Base-by-base conservation (phyloP, 768 basidiomycete genomes). In the Baorangia bicolor region DNA sequence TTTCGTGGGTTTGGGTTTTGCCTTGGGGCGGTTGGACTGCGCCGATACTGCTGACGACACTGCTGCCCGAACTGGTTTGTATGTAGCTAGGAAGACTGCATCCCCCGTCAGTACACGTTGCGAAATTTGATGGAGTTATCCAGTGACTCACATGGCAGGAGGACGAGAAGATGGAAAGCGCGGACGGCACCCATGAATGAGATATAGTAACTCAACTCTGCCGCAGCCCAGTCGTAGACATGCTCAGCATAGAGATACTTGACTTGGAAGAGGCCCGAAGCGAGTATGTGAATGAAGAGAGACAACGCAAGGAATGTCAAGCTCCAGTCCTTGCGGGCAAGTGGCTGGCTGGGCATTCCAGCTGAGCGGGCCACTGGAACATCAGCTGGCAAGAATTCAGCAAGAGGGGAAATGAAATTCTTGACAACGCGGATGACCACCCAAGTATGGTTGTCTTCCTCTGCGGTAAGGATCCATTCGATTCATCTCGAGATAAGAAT, bases 231-330 rank as follows among this genome's bases (percentile, higher is more conserved):
- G 12, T 74, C 67, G 62, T 86, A 91, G 11, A 86, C 74, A 64
- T 90, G 86, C 60, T 84, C 82, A 0, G 86, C 89, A 57, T 91
- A 93, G 34, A 92, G 72, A 60, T 90, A 91, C 69, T 92, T 92
- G 55, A 87, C 75, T 49, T 83, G 85, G 69, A 84, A 87, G 1
- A 92, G 70, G 18, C 88, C 90, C 81, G 79, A 79, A 3, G 90
- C 81, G 31, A 91, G 75, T 33, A 85, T 69, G 68, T 87, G 83
- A 12, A 78, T 66, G 65, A 92, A 89, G 47, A 90, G 64, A 4
- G 81, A 81, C 5, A 81, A 50, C 3, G 85, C 92, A 4, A 92
- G 70, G 54, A 84, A 76, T 3, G 86, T 86, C 67, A 95, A 74
- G 65, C 86, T 90, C 78, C 85, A 94, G 64, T 92, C 90, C 62